Conservation (phyloP, 768 basidiomycete genomes). For the Boletellus emodensis region DNA sequence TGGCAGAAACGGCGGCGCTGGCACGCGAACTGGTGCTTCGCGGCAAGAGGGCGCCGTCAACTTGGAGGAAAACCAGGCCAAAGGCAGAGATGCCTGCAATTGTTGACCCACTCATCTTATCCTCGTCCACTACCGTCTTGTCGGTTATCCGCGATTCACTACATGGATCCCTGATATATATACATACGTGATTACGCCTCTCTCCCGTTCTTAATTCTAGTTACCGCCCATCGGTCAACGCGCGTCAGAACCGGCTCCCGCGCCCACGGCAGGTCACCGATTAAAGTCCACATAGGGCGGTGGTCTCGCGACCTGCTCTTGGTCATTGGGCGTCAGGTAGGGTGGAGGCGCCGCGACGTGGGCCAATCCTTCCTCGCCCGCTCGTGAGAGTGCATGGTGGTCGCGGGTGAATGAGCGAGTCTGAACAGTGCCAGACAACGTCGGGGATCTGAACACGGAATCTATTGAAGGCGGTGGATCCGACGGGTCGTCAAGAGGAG, state of each 20-base stretch:
- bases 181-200: conserved; percentile 20
- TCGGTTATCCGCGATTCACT: conserved; percentile 11
- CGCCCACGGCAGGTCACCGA: conserved; percentile 7
- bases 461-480: conserved; percentile 89
- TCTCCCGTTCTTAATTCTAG: conserved; percentile 22
- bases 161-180: conserved; percentile 18
- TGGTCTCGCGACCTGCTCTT: conserved; percentile 52
- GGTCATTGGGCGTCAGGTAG: conserved; percentile 55
- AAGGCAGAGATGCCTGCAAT: conserved; percentile 75
- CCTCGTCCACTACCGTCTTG: conserved; percentile 15
- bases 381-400: conserved; percentile 32
- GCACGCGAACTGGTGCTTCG: conserved; percentile 47
- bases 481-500: conserved; percentile 80
- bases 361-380: conserved; percentile 31
- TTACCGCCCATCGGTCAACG: conserved; percentile 9
- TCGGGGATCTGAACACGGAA: conserved; percentile 57
- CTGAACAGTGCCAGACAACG: conserved; percentile 17
- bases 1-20: conserved; percentile 56
- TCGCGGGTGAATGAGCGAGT: conserved; percentile 28
- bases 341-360: conserved; percentile 74
- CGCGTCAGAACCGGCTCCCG: not conserved
- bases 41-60: conserved; percentile 59
- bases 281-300: conserved; percentile 60
- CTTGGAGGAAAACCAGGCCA: conserved; percentile 61
- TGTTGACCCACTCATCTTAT: conserved; percentile 47